Evolutionary conservation across 208 protist species (phyloP).

Genomic region (Entamoeba invadens): DNA sequence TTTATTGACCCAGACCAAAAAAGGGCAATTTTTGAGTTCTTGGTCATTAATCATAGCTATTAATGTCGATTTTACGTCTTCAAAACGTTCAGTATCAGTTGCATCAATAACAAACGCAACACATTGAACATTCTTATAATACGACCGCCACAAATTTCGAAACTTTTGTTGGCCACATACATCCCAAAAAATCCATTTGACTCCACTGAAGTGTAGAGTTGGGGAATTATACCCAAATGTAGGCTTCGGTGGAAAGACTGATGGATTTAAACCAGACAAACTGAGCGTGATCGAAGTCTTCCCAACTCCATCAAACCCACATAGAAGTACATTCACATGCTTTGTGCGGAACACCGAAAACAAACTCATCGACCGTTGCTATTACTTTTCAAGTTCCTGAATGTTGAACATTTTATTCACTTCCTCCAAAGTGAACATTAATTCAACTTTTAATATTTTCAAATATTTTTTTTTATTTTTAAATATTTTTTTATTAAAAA

Average conservation of each 20-base stretch:
- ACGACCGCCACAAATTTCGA: neutral
- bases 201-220: neutral
- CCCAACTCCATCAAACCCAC: neutral
- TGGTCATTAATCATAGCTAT: neutral
- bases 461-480: no score
- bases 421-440: no score
- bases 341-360: neutral
- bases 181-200: neutral
- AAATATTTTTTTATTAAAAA: no score
- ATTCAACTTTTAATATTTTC: no score
- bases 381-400: no score
- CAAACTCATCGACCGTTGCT: no score
- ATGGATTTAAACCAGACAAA: neutral
- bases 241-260: neutral
- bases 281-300: neutral
- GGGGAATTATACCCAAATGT: neutral
- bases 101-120: neutral
- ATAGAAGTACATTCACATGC: neutral
- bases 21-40: neutral
- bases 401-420: no score
- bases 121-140: neutral
- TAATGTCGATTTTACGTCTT: neutral
- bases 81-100: neutral
- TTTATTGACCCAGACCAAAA: neutral
- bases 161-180: neutral